phyloP scores from a whole-genome alignment of 1,284 basidiomycete genomes.

The Ganoderma lucidum region DNA sequence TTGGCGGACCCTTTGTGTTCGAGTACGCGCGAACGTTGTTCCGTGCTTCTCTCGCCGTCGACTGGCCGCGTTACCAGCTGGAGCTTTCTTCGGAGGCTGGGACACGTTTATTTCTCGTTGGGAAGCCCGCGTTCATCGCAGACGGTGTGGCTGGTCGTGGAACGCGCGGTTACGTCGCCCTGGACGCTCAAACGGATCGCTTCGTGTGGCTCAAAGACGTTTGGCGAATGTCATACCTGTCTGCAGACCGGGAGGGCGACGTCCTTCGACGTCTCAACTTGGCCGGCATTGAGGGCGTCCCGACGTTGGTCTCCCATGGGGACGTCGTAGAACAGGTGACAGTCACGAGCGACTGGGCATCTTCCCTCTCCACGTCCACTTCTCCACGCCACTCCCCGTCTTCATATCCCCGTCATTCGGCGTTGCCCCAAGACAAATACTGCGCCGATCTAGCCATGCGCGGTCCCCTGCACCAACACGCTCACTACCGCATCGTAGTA shows the following conservation, averaged over 20 bases:
- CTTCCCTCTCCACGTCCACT: too few species aligned
- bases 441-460: too few species aligned
- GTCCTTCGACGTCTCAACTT: background rate
- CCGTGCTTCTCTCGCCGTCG: background rate
- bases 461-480: too few species aligned
- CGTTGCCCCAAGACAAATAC: too few species aligned
- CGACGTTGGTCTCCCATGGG: constrained; percentile 14
- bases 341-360: background rate
- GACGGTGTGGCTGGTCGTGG: constrained; percentile 5
- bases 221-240: constrained; percentile 7
- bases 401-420: too few species aligned
- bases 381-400: too few species aligned
- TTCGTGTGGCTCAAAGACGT: constrained; percentile 18
- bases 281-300: background rate
- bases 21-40: constrained; percentile 1
- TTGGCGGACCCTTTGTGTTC: background rate
- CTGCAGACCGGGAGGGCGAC: constrained; percentile 7
- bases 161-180: constrained; percentile 9
- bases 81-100: background rate
- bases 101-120: background rate
- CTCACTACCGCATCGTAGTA: too few species aligned
- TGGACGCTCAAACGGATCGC: background rate
- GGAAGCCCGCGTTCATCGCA: background rate
- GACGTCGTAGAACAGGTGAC: constrained; percentile 10
- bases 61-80: constrained; percentile 9